Evolutionary conservation across 257 asterid genomes (phyloP).

Genomic region (Capsicum pubescens): DNA sequence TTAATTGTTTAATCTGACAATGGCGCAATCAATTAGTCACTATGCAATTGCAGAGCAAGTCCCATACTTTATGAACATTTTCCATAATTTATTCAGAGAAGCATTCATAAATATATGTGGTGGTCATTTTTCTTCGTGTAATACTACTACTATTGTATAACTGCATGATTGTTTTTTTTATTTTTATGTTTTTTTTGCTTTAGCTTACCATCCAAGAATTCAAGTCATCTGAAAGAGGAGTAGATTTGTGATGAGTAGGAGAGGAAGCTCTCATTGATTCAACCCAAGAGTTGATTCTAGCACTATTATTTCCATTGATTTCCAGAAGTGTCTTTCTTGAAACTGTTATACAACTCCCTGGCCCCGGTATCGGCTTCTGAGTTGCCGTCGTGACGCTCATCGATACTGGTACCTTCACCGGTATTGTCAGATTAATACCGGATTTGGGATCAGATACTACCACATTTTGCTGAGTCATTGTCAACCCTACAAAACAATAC

Average conservation of each 20-base stretch:
- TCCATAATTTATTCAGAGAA: background rate
- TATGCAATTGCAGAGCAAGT: background rate
- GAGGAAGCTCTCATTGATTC: constrained; percentile 93
- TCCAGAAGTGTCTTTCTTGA: constrained; percentile 66
- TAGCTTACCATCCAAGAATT: constrained; percentile 64
- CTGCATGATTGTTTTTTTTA: background rate
- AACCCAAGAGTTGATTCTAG: constrained; percentile 69
- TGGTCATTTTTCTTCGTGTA: background rate
- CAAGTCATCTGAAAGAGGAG: constrained; percentile 52
- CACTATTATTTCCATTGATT: constrained; percentile 59
- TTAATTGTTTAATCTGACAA: background rate
- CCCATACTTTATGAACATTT: background rate
- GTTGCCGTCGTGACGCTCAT: constrained; percentile 48
- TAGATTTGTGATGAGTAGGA: constrained; percentile 67
- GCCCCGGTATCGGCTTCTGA: constrained; percentile 77
- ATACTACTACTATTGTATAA: background rate
- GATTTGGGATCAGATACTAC: constrained; percentile 58
- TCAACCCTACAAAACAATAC: background rate
- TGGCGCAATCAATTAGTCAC: constrained; percentile 17
- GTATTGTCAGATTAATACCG: constrained; percentile 50
- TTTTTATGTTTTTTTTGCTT: background rate
- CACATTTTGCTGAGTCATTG: constrained; percentile 70
- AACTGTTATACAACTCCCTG: constrained; percentile 66
- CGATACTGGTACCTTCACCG: constrained; percentile 58
- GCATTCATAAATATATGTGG: background rate